Evolutionary conservation across 2,329 filamentous ascomycete genomes (phyloP), one percentile per base, ranked within the genome.

Genomic region (Cladosporium velox): DNA sequence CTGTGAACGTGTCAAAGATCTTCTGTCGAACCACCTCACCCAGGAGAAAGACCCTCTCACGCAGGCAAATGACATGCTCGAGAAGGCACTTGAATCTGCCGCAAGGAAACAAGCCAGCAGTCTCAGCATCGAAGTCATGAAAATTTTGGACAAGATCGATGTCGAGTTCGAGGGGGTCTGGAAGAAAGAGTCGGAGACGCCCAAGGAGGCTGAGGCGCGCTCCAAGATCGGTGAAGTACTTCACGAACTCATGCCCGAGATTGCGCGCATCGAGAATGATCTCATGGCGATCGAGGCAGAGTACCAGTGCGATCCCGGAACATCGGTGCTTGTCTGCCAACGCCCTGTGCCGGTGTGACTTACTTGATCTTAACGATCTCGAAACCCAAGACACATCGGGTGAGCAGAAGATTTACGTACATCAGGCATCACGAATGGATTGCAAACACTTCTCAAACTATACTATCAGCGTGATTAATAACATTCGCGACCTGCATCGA

Each of bases 81-180:
- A 26, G 5, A n/a, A n/a, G 12, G 59, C 59, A 3, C 14, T 52
- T 1, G 2, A 49, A 14, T 11, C 1, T 0, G 15, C 15, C 1
- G 44, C 32, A 2, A 26, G 4, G 3, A 0, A 0, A 0, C 44
- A 62, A 14, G 30, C 10, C 1, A 7, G 1, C 1, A n/a, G 3
- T 1, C 28, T 62, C 2, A 3, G 14, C 11, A 21, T 2, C 4
- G 47, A 28, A 3, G 18, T 62, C 7, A 6, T 28, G 4, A 24
- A 28, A 3, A 54, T 51, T 18, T 6, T 54, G 11, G 8, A 7
- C 2, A n/a, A 54, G 3, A n/a, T 54, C 32, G 3, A 11, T 3
- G 30, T 26, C 5, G 21, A 62, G n/a, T 52, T 41, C 4, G 24
- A 24, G 6, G 1, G 3, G n/a, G 41, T 62, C n/a, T 11, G 28